A percentile compares a stretch with the other conserved stretches of the same genome.
Evolutionary conservation across 2,329 filamentous ascomycete genomes (phyloP).

Genomic region (Hypoxylon sp.): DNA sequence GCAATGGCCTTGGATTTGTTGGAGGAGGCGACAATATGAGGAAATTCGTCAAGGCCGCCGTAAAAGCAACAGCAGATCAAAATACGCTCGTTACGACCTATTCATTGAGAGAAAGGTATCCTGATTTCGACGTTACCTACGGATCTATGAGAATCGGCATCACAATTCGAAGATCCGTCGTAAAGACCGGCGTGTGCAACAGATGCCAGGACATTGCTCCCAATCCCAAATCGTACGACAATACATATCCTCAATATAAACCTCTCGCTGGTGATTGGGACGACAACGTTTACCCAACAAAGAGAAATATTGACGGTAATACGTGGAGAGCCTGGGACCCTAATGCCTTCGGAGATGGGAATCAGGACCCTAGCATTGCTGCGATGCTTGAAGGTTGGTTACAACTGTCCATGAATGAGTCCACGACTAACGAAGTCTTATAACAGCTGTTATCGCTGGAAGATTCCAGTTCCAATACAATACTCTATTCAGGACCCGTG

Average conservation of each 20-base stretch:
- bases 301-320: background rate
- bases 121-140: too few species aligned
- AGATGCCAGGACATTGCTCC: too few species aligned
- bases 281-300: background rate
- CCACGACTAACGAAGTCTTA: background rate
- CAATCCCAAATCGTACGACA: background rate
- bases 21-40: too few species aligned
- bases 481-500: background rate
- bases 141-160: too few species aligned
- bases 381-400: background rate
- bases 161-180: too few species aligned
- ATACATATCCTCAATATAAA: constrained; percentile 3
- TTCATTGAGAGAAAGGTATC: too few species aligned
- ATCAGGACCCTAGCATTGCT: background rate
- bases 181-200: too few species aligned
- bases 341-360: background rate
- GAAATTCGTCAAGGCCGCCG: too few species aligned
- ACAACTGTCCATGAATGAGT: background rate
- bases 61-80: too few species aligned
- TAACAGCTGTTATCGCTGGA: background rate
- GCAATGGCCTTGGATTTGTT: too few species aligned
- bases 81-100: too few species aligned
- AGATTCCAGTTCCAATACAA: constrained; percentile 1
- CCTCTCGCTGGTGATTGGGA: background rate
- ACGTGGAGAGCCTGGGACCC: background rate